Conservation (phyloP, 306 rosid species). For the Acmispon strigosus region DNA sequence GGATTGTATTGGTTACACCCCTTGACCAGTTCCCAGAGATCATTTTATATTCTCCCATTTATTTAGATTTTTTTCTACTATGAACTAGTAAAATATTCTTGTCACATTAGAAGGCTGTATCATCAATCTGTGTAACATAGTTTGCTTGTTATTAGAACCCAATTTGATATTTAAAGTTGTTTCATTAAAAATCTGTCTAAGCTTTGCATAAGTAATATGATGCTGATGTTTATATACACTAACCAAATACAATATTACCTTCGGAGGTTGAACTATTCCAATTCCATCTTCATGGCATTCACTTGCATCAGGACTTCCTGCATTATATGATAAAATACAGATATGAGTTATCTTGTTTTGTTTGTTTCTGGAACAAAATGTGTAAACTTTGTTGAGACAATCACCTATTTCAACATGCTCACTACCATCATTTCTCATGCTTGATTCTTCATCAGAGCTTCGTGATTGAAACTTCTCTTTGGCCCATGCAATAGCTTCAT, state of each 20-base stretch:
- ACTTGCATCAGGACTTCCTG: slow-evolving; percentile 41
- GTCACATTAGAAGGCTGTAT: background rate
- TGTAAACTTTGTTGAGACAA: slow-evolving; percentile 12
- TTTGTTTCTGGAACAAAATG: background rate
- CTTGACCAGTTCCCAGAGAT: background rate
- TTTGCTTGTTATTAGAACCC: background rate
- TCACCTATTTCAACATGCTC: slow-evolving; percentile 44
- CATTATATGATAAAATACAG: slow-evolving; percentile 17
- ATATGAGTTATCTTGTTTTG: slow-evolving; percentile 6
- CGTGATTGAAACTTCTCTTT: slow-evolving; percentile 68
- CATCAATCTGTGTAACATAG: background rate
- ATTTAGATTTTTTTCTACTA: background rate
- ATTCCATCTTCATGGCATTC: slow-evolving; percentile 32
- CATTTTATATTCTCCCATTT: background rate
- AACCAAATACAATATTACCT: slow-evolving; percentile 45
- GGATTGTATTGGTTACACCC: background rate
- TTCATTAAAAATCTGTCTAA: background rate
- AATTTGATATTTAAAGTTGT: background rate
- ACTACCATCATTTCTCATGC: slow-evolving; percentile 29
- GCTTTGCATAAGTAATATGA: background rate
- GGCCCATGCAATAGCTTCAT: slow-evolving; percentile 98
- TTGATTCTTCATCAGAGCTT: slow-evolving; percentile 44
- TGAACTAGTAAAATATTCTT: background rate
- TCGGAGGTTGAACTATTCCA: slow-evolving; percentile 29
- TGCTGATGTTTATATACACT: background rate